These are phyloP conservation scores for Tetradesmus obliquus DNA, from an alignment of 139 green algal genomes.

Conservation along the genomic window DNA sequence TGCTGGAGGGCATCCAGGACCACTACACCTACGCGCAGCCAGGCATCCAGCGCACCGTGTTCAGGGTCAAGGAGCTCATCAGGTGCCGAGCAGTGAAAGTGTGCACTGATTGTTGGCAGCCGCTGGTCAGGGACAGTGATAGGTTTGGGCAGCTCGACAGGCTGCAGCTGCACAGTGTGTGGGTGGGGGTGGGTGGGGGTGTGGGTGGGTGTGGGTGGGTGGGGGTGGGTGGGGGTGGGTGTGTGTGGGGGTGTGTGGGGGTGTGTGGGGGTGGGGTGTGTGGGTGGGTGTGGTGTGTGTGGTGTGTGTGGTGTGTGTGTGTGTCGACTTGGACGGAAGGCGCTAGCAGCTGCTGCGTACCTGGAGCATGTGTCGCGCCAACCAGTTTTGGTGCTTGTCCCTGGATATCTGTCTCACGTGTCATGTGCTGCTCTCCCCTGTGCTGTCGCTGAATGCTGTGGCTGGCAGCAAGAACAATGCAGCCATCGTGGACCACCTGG, in stretches of 20 bases:
- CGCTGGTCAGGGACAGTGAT: no score
- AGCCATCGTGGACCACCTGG: constrained; percentile 77
- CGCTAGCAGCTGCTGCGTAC: no score
- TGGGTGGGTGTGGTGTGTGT: no score
- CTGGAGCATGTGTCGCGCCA: neutral
- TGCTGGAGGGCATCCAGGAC: constrained; percentile 94
- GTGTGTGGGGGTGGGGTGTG: no score
- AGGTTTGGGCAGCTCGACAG: neutral
- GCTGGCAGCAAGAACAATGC: constrained; percentile 54
- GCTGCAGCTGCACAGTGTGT: neutral
- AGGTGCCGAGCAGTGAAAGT: constrained; percentile 50
- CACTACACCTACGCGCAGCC: constrained; percentile 98
- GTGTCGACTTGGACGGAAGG: no score
- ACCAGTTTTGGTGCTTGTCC: neutral
- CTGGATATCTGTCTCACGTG: neutral
- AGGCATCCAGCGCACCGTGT: constrained; percentile 95
- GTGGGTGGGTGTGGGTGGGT: no score
- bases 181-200: no score
- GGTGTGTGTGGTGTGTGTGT: no score
- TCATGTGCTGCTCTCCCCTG: neutral
- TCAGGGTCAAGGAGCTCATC: constrained; percentile 88
- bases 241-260: no score
- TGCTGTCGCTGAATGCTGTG: neutral
- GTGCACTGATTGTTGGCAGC: neutral
- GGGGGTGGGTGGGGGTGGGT: neutral